Base-by-base conservation (phyloP, 306 rosid species). In the Vicia faba region DNA sequence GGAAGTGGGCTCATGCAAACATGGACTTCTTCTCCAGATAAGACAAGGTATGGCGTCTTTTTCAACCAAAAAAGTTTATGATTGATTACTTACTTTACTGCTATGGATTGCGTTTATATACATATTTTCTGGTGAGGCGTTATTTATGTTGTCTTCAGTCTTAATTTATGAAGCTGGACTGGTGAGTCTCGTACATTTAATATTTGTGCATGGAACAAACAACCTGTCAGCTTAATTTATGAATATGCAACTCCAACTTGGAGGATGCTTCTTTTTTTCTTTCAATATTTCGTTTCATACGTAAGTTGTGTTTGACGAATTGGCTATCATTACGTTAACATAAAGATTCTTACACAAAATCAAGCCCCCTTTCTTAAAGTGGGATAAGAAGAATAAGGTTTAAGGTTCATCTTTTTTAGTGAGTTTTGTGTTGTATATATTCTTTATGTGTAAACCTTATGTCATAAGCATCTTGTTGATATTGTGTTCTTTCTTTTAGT, bases 1-100 rank as follows among this genome's bases (percentile, higher is more conserved):
- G 65, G 89, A 86, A 92, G 98, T 92, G 83, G 70, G 77, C 60
- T 68, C 83, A 4, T 82, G 88, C 86, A 78, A 78, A n/a, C 71
- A 68, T 38, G 96, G 95, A 70, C 87, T 92, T 39, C 58, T 16
- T 66, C 84, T 78, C 75, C 76, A 80, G 73, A 76, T 86, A 70
- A 76, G 74, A 43, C 43, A 78, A 83, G 96, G 97, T 88, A 71
- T 66, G 75, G 10, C 41, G 29, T 13, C 48, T 11, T 26, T 74
- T 12, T 50, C 8, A 33, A 33, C 9, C 38, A 33, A 26, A 15
- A 39, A 11, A 0, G 2, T 1, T 10, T 39, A 45, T 61, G 54
- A 43, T 41, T 67, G 61, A 61, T 72, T 69, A 16, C 57, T 73
- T 64, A 0, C 1, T 33, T 33, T 33, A 33, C 38, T 6, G 38